Base-by-base conservation (phyloP, 768 basidiomycete species). In the Tulasnella calospora region DNA sequence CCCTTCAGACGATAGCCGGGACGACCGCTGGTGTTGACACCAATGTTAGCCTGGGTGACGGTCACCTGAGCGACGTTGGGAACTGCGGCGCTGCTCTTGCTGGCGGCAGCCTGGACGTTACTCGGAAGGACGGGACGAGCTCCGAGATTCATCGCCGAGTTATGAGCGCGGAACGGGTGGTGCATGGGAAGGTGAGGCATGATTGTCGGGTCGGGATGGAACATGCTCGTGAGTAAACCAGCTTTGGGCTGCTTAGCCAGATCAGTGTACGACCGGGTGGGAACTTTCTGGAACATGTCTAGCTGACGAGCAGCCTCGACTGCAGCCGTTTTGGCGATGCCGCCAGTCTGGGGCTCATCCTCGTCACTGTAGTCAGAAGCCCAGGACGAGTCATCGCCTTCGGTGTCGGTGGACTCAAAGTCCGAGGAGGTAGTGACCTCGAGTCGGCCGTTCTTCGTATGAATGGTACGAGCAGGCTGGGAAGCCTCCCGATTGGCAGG, bases 141-240 rank as follows among this genome's bases (percentile, higher is more conserved):
- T 27, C 79, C 79, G n/a, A 80, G 73, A 55, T 79, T 80, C 46
- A 79, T 72, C 8, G 79, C 79, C 71, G 79, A 80, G 47, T 79
- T 79, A 69, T 80, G 79, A 21, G 70, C 79, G 55, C 79, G 70
- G 61, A 77, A 55, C 13, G 41, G 41, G 41, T 90, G 88, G 27
- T 88, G 87, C 87, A 87, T 77, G 86, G 87, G 23, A 86, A 89
- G 21, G 86, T 83, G 79, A 89, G 86, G 83, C 90, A 91, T 2
- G 44, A 83, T 91, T 91, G 55, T 85, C 87, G 91, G 90, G 81
- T 91, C 88, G 0, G 93, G 93, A 80, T 94, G 91, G 86, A 94
- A 87, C 61, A 94, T 84, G 83, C 89, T 89, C 36, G 89, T 89
- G 76, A 94, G 84, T 61, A 92, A 83, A 4, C 92, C 93, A 12